Percentiles rank a stretch among this genome's conserved stretches.
Evolutionary conservation across 352 stramenopile species (phyloP).

Genomic region (Phytophthora boehmeriae): DNA sequence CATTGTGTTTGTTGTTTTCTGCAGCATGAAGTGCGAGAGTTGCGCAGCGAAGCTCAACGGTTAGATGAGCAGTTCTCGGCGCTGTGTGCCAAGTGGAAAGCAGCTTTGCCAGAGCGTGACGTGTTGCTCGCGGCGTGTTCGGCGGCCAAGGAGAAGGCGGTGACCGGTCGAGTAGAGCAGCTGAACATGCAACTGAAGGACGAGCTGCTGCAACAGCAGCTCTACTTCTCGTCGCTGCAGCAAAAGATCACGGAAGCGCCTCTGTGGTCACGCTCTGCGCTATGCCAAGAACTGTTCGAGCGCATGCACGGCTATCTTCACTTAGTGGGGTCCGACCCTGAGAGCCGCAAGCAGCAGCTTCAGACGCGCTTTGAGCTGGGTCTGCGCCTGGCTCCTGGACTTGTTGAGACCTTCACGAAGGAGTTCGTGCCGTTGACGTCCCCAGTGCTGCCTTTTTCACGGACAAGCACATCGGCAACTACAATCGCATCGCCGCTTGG

Average conservation of each 20-base stretch:
- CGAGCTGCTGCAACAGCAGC: slow-evolving; percentile 55
- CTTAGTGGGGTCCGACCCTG: slow-evolving; percentile 16
- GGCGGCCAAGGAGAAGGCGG: slow-evolving; percentile 52
- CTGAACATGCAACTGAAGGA: slow-evolving; percentile 55
- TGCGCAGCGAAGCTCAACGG: slow-evolving; percentile 41
- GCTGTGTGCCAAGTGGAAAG: slow-evolving; percentile 51
- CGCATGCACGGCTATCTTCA: slow-evolving; percentile 46
- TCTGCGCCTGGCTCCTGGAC: slow-evolving; percentile 25
- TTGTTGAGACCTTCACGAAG: slow-evolving; percentile 49
- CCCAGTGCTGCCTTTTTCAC: slow-evolving; percentile 44
- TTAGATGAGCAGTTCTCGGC: slow-evolving; percentile 41
- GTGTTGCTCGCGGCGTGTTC: slow-evolving; percentile 53
- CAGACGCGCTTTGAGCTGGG: slow-evolving; percentile 37
- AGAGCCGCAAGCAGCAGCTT: slow-evolving; percentile 33
- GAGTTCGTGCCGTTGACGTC: slow-evolving; percentile 38
- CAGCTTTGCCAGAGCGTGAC: slow-evolving; percentile 34
- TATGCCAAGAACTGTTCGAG: slow-evolving; percentile 46
- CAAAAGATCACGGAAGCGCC: slow-evolving; percentile 51
- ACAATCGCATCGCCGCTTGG: slow-evolving; percentile 22
- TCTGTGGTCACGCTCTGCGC: slow-evolving; percentile 35
- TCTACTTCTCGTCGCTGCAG: slow-evolving; percentile 61
- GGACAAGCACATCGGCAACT: slow-evolving; percentile 39
- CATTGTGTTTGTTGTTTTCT: background rate
- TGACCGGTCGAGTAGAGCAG: slow-evolving; percentile 52
- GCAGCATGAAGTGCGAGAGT: slow-evolving; percentile 59